Evolutionary conservation across 1,284 basidiomycete genomes (phyloP).

Genomic region (Sporisorium graminicola): DNA sequence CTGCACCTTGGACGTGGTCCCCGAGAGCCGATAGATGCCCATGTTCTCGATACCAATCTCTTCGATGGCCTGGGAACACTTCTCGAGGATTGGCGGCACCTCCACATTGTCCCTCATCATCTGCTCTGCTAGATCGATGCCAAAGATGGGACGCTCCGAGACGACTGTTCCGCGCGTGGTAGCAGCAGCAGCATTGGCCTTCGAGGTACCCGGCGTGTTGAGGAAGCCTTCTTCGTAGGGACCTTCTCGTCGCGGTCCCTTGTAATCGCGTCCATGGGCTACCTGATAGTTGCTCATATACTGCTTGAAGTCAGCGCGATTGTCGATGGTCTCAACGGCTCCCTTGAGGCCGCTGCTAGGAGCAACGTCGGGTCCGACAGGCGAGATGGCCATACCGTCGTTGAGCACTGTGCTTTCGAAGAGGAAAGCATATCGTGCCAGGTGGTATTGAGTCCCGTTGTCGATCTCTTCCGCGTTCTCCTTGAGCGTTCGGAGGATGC

Average conservation of each 20-base stretch:
- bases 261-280: constrained; percentile 77
- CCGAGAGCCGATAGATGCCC: constrained; percentile 94
- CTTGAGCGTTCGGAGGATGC: constrained; percentile 91
- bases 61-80: constrained; percentile 93
- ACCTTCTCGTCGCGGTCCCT: constrained; percentile 69
- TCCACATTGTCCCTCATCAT: constrained; percentile 89
- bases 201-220: constrained; percentile 17
- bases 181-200: not conserved
- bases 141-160: constrained; percentile 75
- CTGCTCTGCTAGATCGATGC: constrained; percentile 90
- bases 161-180: constrained; percentile 59
- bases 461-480: constrained; percentile 97
- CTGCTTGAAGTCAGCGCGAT: constrained; percentile 90
- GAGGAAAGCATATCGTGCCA: constrained; percentile 92
- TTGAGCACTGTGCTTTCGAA: constrained; percentile 90
- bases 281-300: constrained; percentile 97
- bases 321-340: constrained; percentile 91
- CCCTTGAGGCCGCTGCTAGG: constrained; percentile 78
- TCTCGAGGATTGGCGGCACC: constrained; percentile 86
- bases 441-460: constrained; percentile 94
- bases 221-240: constrained; percentile 70
- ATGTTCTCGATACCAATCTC: constrained; percentile 78
- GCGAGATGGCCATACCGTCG: constrained; percentile 86
- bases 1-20: constrained; percentile 88
- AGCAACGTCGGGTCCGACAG: constrained; percentile 72